Evolutionary conservation across 2,329 filamentous ascomycete species (phyloP).

Genomic region (Fragosphaeria purpurea): DNA sequence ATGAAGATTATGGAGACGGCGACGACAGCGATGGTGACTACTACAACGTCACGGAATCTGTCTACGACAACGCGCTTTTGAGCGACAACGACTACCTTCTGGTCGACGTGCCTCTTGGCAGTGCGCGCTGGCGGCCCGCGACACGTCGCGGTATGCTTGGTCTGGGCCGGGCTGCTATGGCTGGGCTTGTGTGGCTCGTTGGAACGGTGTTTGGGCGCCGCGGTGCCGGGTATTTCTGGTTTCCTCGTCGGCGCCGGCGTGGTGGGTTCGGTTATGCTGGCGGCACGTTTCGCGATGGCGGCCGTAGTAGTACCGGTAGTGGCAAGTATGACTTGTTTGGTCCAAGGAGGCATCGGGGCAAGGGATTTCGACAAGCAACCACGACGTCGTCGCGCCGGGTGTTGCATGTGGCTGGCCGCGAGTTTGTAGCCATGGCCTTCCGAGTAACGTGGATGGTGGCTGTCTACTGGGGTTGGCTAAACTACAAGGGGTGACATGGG

Average conservation of each 20-base stretch:
- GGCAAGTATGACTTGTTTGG: conserved; percentile 4
- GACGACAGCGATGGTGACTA: background rate
- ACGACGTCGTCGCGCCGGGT: background rate
- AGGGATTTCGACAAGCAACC: no score
- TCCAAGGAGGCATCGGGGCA: conserved; percentile 26
- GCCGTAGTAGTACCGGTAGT: no score
- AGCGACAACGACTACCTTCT: conserved; percentile 1
- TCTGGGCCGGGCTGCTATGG: background rate
- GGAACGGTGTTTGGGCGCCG: conserved; percentile 1
- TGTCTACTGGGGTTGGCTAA: conserved; percentile 56
- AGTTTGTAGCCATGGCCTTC: conserved; percentile 53
- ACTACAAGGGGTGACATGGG: conserved; percentile 40
- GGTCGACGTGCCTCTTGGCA: background rate
- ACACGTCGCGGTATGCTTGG: conserved; percentile 6
- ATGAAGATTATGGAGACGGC: conserved; percentile 1
- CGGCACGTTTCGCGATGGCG: background rate
- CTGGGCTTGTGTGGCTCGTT: background rate
- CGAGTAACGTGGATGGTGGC: conserved; percentile 54
- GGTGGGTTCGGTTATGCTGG: background rate
- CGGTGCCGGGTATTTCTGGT: background rate
- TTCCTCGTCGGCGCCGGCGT: background rate
- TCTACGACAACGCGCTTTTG: background rate
- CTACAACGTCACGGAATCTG: background rate
- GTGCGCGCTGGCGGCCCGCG: conserved; percentile 11
- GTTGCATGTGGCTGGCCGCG: conserved; percentile 33